Conservation (phyloP, 139 green algal genomes). For the Zygnema circumcarinatum region DNA sequence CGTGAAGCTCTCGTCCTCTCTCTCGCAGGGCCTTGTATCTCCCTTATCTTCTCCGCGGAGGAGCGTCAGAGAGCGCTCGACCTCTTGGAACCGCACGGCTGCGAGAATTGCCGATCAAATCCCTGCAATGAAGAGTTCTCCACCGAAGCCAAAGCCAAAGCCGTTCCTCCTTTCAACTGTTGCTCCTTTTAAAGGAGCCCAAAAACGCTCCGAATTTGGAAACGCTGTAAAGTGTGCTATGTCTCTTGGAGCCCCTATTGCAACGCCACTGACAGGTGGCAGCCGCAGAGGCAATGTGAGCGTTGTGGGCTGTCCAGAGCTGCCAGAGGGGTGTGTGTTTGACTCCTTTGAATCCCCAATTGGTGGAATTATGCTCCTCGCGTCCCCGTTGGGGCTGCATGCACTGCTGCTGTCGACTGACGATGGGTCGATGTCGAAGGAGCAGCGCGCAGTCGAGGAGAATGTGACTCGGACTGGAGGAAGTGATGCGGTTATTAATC, state of each 20-base stretch:
- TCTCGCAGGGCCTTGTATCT: too few species aligned
- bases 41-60: too few species aligned
- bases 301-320: not conserved
- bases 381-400: slow-evolving; percentile 9
- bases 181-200: not conserved
- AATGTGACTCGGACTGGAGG: not conserved
- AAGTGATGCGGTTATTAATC: not conserved
- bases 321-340: not conserved
- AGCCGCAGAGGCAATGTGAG: not conserved
- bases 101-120: too few species aligned
- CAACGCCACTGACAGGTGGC: too few species aligned
- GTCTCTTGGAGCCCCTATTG: not conserved
- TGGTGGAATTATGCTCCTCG: not conserved
- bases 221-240: not conserved
- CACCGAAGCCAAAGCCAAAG: too few species aligned
- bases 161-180: too few species aligned
- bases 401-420: not conserved
- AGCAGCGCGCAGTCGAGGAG: not conserved
- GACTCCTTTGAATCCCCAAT: slow-evolving; percentile 25
- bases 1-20: too few species aligned
- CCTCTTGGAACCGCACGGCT: too few species aligned
- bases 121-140: too few species aligned
- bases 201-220: not conserved
- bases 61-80: too few species aligned
- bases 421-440: not conserved